phyloP scores from a whole-genome alignment of 164 flowering plant genomes.

The Magnolia kwangsiensis region DNA sequence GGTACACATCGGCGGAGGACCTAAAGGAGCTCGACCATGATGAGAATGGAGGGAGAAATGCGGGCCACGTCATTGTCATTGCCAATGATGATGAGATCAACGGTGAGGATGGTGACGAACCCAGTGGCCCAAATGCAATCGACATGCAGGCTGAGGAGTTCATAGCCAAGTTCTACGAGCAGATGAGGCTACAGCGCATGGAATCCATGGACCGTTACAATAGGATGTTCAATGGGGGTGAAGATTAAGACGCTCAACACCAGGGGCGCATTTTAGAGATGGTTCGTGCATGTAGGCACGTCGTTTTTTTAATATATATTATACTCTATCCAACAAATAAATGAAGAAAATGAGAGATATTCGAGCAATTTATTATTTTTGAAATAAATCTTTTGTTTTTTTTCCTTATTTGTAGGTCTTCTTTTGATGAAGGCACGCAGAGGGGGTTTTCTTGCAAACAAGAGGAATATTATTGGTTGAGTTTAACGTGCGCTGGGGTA shows the following conservation, averaged over 20 bases:
- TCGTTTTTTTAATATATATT: neutral
- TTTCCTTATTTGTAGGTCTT: neutral
- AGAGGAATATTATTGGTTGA: too few species aligned
- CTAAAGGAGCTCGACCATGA: slow-evolving; percentile 26
- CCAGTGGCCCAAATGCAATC: slow-evolving; percentile 26
- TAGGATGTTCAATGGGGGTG: neutral
- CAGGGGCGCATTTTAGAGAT: neutral
- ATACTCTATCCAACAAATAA: neutral
- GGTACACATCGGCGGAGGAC: slow-evolving; percentile 47
- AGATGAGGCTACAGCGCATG: slow-evolving; percentile 52
- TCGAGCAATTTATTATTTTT: neutral
- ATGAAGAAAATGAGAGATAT: neutral
- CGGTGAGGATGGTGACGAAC: slow-evolving; percentile 31
- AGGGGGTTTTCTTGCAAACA: too few species aligned
- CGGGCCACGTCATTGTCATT: slow-evolving; percentile 6
- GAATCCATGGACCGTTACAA: slow-evolving; percentile 17
- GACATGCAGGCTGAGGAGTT: slow-evolving; percentile 73
- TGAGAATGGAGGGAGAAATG: slow-evolving; percentile 3
- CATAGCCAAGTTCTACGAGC: slow-evolving; percentile 60
- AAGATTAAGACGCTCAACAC: neutral
- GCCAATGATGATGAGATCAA: slow-evolving; percentile 11
- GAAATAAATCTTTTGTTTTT: neutral
- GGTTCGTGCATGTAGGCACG: neutral
- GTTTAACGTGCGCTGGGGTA: neutral
- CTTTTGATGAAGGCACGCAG: too few species aligned